A percentile compares a stretch with the other conserved stretches of the same genome.
phyloP scores from a whole-genome alignment of 2,329 filamentous ascomycete genomes.

The Aureobasidium subglaciale region DNA sequence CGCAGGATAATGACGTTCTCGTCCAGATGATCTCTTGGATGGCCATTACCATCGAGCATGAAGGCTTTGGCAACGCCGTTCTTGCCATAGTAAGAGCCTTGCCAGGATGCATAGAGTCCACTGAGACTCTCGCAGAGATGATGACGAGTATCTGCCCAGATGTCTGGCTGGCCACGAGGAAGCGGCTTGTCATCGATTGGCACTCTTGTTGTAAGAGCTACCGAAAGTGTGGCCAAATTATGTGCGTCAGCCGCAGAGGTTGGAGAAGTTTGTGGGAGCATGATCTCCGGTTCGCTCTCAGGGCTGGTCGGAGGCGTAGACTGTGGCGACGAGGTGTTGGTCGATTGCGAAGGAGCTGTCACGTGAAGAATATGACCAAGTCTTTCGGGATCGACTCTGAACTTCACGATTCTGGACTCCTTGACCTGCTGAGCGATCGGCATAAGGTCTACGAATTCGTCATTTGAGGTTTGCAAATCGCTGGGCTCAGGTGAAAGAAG shows the following conservation, averaged over 20 bases:
- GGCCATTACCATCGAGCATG: slow-evolving; percentile 51
- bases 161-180: slow-evolving; percentile 36
- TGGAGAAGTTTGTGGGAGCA: not conserved
- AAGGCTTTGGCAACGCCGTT: slow-evolving; percentile 48
- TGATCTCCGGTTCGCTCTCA: not conserved
- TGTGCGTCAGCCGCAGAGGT: not conserved
- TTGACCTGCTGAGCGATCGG: not conserved
- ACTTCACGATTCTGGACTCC: not conserved
- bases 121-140: slow-evolving; percentile 57
- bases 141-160: slow-evolving; percentile 53
- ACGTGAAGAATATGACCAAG: not conserved
- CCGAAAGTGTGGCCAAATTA: not conserved
- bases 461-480: not conserved
- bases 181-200: slow-evolving; percentile 26
- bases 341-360: not conserved
- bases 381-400: not conserved
- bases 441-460: not conserved
- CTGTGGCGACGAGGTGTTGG: not conserved
- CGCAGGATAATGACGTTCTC: slow-evolving; percentile 57
- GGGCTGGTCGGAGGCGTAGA: not conserved
- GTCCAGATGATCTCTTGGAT: slow-evolving; percentile 51
- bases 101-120: slow-evolving; percentile 52
- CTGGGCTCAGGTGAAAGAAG: not conserved
- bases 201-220: slow-evolving; percentile 20
- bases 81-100: slow-evolving; percentile 51